phyloP scores from a whole-genome alignment of 2,329 filamentous ascomycete genomes.

The Monosporascus sp. region DNA sequence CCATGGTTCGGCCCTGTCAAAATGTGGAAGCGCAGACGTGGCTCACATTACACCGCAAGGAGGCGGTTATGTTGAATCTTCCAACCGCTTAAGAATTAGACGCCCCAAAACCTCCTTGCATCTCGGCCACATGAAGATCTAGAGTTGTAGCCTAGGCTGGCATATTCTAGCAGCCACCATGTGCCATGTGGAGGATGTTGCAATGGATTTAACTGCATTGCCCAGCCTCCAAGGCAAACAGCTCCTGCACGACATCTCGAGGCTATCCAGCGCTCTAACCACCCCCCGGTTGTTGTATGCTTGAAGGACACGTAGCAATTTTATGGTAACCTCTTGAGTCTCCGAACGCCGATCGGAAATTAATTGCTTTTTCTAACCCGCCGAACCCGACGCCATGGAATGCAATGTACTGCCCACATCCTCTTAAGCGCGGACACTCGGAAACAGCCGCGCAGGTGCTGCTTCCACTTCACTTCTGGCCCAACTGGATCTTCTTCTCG shows the following conservation, averaged over 20 bases:
- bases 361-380: slow-evolving; percentile 13
- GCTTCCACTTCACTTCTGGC: slow-evolving; percentile 14
- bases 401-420: slow-evolving; percentile 16
- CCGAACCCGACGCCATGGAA: slow-evolving; percentile 24
- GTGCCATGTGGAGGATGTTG: no score
- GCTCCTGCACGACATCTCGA: neutral
- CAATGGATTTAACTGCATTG: neutral
- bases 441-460: neutral
- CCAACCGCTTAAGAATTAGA: no score
- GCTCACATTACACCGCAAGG: no score
- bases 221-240: neutral
- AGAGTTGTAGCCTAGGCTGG: neutral
- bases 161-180: neutral
- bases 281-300: no score
- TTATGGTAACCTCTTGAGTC: neutral
- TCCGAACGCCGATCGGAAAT: slow-evolving; percentile 1
- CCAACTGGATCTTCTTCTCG: slow-evolving; percentile 51
- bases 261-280: no score
- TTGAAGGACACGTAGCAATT: neutral
- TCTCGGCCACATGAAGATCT: neutral
- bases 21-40: no score
- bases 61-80: no score
- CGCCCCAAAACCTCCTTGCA: no score
- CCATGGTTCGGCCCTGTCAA: no score
- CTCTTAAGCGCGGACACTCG: slow-evolving; percentile 1